phyloP scores from a whole-genome alignment of 2,329 filamentous ascomycete genomes.

The Tricladium varicosporioides region DNA sequence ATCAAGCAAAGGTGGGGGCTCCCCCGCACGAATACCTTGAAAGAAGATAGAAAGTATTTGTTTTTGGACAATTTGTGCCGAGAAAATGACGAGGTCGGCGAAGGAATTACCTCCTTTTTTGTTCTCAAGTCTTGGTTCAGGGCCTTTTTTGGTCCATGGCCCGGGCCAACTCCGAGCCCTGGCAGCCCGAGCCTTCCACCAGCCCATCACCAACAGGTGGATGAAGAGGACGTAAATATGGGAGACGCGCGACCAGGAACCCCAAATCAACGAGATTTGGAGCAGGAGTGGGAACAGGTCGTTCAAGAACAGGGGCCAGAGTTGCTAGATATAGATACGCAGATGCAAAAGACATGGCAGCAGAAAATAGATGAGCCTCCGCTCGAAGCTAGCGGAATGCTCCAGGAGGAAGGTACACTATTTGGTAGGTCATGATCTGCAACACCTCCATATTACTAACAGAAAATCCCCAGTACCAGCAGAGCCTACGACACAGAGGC shows the following conservation, averaged over 20 bases:
- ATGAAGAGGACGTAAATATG: slow-evolving; percentile 10
- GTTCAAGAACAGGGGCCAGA: background rate
- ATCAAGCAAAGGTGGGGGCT: slow-evolving; percentile 13
- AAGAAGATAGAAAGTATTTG: slow-evolving; percentile 13
- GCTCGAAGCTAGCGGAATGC: slow-evolving; percentile 2
- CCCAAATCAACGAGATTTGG: slow-evolving; percentile 1
- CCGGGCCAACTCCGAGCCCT: too few relatives aligned
- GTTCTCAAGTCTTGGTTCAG: slow-evolving; percentile 20
- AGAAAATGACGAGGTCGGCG: slow-evolving; percentile 11
- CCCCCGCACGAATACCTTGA: slow-evolving; percentile 11
- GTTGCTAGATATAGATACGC: slow-evolving; percentile 1
- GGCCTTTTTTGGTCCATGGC: slow-evolving; percentile 19
- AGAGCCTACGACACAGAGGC: slow-evolving; percentile 5
- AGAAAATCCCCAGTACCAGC: slow-evolving; percentile 2
- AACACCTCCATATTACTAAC: background rate
- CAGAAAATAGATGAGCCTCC: slow-evolving; percentile 4
- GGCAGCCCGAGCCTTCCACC: background rate
- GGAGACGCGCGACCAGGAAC: slow-evolving; percentile 1
- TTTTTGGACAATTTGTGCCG: slow-evolving; percentile 15
- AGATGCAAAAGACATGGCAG: slow-evolving; percentile 8
- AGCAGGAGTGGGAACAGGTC: slow-evolving; percentile 1
- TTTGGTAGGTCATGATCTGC: slow-evolving; percentile 5
- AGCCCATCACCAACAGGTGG: background rate
- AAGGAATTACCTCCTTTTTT: slow-evolving; percentile 24
- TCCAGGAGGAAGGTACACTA: slow-evolving; percentile 10